Evolutionary conservation across 768 basidiomycete genomes (phyloP).

Genomic region (Psilocybe sp.): DNA sequence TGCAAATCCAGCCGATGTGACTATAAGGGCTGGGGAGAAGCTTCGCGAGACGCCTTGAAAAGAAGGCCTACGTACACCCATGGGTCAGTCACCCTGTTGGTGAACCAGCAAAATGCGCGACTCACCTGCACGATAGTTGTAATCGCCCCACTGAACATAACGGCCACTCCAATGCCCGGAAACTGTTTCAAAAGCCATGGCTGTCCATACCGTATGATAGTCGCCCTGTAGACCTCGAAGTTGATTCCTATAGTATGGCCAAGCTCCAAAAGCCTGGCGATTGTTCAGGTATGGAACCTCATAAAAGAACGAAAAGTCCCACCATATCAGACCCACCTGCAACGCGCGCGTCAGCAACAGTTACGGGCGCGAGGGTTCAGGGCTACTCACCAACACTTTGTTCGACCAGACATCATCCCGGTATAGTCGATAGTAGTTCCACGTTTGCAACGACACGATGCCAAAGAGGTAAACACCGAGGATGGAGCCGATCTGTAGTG

Average conservation of each 20-base stretch:
- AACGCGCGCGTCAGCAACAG: not conserved
- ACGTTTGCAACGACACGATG: conserved; percentile 21
- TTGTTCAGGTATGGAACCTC: not conserved
- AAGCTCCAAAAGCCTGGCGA: conserved; percentile 22
- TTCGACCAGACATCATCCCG: conserved; percentile 18
- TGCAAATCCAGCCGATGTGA: conserved; percentile 24
- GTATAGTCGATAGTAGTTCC: conserved; percentile 21
- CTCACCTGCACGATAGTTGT: conserved; percentile 27
- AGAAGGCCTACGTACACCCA: conserved; percentile 23
- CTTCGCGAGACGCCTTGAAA: conserved; percentile 25
- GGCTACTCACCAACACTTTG: conserved; percentile 18
- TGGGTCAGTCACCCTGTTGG: not conserved
- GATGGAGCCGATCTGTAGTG: conserved; percentile 23
- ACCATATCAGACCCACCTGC: conserved; percentile 12
- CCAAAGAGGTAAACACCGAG: conserved; percentile 26
- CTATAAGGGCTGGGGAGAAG: conserved; percentile 25
- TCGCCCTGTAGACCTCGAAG: conserved; percentile 28
- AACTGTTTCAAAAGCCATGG: conserved; percentile 20
- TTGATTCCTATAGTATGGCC: conserved; percentile 25
- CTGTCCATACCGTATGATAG: conserved; percentile 22
- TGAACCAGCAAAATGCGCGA: conserved; percentile 6
- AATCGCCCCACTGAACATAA: conserved; percentile 25
- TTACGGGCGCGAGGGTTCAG: not conserved
- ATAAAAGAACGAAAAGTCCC: not conserved
- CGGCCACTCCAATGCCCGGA: conserved; percentile 16